Evolutionary conservation across 345 rosid genomes (phyloP), one percentile per base, ranked within the genome.

Genomic region (Brassica juncea): DNA sequence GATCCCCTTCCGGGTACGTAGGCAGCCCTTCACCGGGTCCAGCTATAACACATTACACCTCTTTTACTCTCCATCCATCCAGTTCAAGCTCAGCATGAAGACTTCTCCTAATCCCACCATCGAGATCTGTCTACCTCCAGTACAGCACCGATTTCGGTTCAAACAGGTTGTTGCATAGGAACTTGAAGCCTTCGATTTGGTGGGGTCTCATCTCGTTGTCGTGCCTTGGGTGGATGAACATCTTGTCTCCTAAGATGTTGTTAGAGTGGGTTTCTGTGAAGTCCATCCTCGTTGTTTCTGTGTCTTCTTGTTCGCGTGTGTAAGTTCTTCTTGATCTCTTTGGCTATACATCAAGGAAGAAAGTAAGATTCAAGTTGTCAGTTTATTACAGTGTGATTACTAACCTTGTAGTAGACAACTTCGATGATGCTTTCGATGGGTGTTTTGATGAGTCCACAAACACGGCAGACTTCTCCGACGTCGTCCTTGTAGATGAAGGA

Each of bases 141-240:
- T n/a, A n/a, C n/a, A n/a, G n/a, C n/a, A n/a, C n/a, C n/a, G n/a
- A n/a, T n/a, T n/a, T n/a, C n/a, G n/a, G n/a, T n/a, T n/a, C n/a
- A n/a, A n/a, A n/a, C n/a, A 94, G 81, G 70, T 94, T 94, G 74
- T 86, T 87, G 62, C 91, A 80, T 14, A 94, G 88, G 80, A 94
- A 93, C 21, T 82, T 86, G 71, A 94, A 94, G 15, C 99, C 98
- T 75, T 94, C 94, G 27, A 86, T 61, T 65, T 94, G 99, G 84
- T 94, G 99, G 76, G 97, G 91, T 78, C 88, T 91, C 98, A 93
- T 91, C 65, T 86, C 88, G 78, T 86, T 89, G 84, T 58, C 80
- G 74, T 94, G 99, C 82, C 91, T 88, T 27, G 99, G 96, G 82
- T 94, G 98, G 68, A 94, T 92, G 85, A 84, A 71, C 68, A 93